Evolutionary conservation across 495 filamentous ascomycete genomes (phyloP), one percentile per base, ranked within the genome.

Genomic region (Penicillium canariense): DNA sequence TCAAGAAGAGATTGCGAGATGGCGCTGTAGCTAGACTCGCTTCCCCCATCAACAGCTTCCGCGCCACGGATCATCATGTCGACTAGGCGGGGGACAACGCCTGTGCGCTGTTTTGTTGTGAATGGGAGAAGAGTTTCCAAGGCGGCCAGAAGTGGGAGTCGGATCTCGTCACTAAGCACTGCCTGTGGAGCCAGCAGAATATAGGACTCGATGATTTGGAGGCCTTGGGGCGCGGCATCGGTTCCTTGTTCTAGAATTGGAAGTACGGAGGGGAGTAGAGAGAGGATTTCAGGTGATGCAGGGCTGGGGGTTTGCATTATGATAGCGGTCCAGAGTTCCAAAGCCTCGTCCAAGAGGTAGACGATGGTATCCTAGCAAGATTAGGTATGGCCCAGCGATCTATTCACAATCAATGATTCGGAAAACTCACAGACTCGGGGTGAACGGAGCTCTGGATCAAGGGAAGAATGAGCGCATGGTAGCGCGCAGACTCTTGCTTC

Each of bases 301-400:
- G 89, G 86, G 4, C 81, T 68, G 4, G 81, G 78, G 17, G 86
- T 89, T 58, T 94, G 86, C 44, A 75, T 71, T 22, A 96, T 66
- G n/a, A 96, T 81, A 1, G 86, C 77, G 15, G 81, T 76, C 91
- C 91, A 96, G 20, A 98, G 81, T 27, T 96, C 91, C 11, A 98
- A 75, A 0, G 91, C 89, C 61, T 98, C 94, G 53, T 97, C 94
- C 10, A 96, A 79, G 7, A 97, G 84, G 62, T 96, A 94, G 6
- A 95, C 67, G 56, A 88, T 83, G 26, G 86, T 83, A 27, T 91
- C 82, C 81, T 83, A 38, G 9, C n/a, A 2, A 28, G 11, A 18
- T 52, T 44, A 52, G 39, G 9, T 25, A 40, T n/a, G 30, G 30
- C 26, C 28, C 10, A 5, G 20, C 25, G 8, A 30, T 10, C 23